Conservation (phyloP, 352 stramenopile species). For the Pythium rishiriense region DNA sequence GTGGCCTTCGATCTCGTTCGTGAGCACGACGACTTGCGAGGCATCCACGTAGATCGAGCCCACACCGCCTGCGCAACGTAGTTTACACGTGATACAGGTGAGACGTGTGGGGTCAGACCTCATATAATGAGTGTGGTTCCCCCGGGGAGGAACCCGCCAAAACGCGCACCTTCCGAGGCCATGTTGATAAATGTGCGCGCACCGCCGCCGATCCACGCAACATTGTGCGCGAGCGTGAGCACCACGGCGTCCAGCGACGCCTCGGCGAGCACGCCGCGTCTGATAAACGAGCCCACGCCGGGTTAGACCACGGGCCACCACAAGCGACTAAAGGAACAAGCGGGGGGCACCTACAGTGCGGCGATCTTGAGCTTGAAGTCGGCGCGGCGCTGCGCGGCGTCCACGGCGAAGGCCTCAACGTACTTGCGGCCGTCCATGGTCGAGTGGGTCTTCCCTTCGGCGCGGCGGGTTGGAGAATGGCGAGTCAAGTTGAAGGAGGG, state of each 20-base stretch:
- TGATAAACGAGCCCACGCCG: slow-evolving; percentile 19
- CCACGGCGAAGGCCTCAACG: slow-evolving; percentile 50
- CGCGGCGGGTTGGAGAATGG: neutral
- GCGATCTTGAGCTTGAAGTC: slow-evolving; percentile 55
- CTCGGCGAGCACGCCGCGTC: slow-evolving; percentile 44
- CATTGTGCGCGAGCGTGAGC: slow-evolving; percentile 61
- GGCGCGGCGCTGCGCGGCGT: slow-evolving; percentile 38
- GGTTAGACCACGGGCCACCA: too few relatives aligned
- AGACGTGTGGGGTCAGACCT: neutral
- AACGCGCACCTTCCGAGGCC: slow-evolving; percentile 48
- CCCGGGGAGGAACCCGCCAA: neutral
- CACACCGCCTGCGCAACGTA: slow-evolving; percentile 41
- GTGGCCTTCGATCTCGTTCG: slow-evolving; percentile 77
- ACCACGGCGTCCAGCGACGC: slow-evolving; percentile 48
- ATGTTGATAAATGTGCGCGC: slow-evolving; percentile 70
- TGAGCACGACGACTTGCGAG: slow-evolving; percentile 50
- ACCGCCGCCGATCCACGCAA: slow-evolving; percentile 66
- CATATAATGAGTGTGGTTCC: neutral
- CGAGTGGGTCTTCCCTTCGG: neutral
- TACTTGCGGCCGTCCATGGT: slow-evolving; percentile 64
- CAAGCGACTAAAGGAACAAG: neutral
- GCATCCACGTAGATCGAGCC: slow-evolving; percentile 65
- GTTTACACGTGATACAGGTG: neutral
- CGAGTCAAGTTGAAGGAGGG: slow-evolving; percentile 6
- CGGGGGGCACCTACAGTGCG: slow-evolving; percentile 36